These are phyloP conservation scores for Panicum miliaceum DNA, from an alignment of 176 grass and related monocot genomes.

Conservation along the genomic window DNA sequence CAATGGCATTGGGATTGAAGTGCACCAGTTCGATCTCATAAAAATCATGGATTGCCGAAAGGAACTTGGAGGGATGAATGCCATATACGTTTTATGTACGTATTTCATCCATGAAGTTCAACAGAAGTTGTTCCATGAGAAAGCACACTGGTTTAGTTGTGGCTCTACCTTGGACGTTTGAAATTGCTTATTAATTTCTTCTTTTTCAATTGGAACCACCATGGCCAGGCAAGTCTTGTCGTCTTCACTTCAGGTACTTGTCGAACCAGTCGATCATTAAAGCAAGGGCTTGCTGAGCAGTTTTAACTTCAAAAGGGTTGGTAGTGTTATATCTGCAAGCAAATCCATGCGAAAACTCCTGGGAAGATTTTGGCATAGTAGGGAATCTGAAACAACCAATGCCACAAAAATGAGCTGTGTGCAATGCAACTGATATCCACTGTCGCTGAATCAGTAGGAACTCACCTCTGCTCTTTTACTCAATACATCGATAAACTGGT, in stretches of 20 bases:
- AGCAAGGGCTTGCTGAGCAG: neutral
- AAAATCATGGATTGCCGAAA: too few relatives aligned
- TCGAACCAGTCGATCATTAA: constrained; percentile 43
- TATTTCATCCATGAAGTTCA: too few relatives aligned
- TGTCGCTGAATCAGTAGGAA: neutral
- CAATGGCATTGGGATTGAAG: too few relatives aligned
- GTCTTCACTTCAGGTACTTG: constrained; percentile 34
- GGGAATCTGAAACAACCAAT: constrained; percentile 27
- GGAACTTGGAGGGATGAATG: too few relatives aligned
- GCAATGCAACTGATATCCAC: neutral
- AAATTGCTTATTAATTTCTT: neutral
- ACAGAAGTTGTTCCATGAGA: neutral
- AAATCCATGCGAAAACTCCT: constrained; percentile 23
- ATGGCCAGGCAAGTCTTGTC: too few relatives aligned
- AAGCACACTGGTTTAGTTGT: neutral
- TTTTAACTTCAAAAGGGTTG: constrained; percentile 36
- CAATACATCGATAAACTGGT: neutral
- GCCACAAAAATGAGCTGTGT: neutral
- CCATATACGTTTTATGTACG: too few relatives aligned
- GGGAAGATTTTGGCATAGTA: constrained; percentile 42
- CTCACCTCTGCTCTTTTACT: neutral
- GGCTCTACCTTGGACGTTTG: neutral
- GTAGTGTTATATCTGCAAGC: constrained; percentile 33
- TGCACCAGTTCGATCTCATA: too few relatives aligned
- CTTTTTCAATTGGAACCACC: neutral